phyloP scores from a whole-genome alignment of 495 filamentous ascomycete species.

The Hapsidospora chrysogenum region DNA sequence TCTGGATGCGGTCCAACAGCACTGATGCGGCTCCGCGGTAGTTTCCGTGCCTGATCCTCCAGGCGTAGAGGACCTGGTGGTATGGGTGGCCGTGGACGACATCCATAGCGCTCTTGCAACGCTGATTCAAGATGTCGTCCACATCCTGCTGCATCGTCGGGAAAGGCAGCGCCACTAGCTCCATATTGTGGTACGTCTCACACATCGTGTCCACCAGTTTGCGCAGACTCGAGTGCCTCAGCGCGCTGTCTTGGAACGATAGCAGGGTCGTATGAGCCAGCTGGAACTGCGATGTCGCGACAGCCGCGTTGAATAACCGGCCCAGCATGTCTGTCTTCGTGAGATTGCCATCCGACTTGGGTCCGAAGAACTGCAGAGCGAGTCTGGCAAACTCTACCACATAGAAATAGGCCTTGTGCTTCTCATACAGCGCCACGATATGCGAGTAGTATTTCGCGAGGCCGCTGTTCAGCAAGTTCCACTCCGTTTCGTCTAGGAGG shows the following conservation, averaged over 20 bases:
- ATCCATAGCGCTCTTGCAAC: conserved; percentile 39
- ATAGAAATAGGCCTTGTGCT: conserved; percentile 53
- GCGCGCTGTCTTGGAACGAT: conserved; percentile 46
- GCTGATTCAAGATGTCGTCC: conserved; percentile 56
- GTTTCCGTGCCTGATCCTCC: conserved; percentile 66
- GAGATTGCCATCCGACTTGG: conserved; percentile 20
- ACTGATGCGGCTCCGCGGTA: conserved; percentile 77
- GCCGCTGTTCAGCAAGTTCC: conserved; percentile 56
- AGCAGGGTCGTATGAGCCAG: conserved; percentile 67
- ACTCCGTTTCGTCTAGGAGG: conserved; percentile 55
- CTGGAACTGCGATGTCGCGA: conserved; percentile 61
- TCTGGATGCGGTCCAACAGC: conserved; percentile 43
- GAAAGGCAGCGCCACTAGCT: conserved; percentile 61
- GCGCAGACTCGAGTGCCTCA: conserved; percentile 47
- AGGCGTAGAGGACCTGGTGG: conserved; percentile 75
- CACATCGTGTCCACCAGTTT: conserved; percentile 55
- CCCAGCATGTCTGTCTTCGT: conserved; percentile 52
- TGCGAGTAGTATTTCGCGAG: conserved; percentile 76
- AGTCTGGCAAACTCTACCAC: conserved; percentile 73
- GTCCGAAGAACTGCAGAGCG: conserved; percentile 45
- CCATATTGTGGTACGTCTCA: conserved; percentile 43
- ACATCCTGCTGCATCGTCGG: conserved; percentile 57
- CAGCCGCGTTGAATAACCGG: conserved; percentile 65
- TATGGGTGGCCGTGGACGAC: conserved; percentile 44
- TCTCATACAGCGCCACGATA: conserved; percentile 66